Percentiles rank a stretch among this genome's conserved stretches.
These are phyloP conservation scores for Fomitopsis betulina DNA, from an alignment of 1,284 basidiomycete species.

Conservation along the genomic window DNA sequence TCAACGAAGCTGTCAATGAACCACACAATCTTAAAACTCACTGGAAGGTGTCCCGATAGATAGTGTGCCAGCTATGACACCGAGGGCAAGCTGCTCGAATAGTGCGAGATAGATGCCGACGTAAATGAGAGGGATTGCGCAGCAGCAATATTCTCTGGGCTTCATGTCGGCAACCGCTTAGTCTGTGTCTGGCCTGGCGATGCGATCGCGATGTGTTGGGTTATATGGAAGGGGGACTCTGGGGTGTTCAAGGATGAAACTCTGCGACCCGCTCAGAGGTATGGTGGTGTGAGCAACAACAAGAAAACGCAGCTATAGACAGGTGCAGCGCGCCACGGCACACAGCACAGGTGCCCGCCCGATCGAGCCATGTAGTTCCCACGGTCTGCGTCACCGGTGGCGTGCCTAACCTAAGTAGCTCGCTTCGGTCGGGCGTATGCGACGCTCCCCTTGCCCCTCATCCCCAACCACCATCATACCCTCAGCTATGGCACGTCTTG, in stretches of 20 bases:
- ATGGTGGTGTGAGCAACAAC: conserved; percentile 1
- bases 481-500: conserved; percentile 41
- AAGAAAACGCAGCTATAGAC: conserved; percentile 4
- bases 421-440: not conserved
- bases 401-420: conserved; percentile 4
- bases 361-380: conserved; percentile 10
- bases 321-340: not conserved
- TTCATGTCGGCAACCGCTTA: conserved; percentile 36
- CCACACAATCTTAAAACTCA: conserved; percentile 34
- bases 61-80: conserved; percentile 70
- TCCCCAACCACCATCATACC: conserved; percentile 8
- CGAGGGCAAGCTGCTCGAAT: conserved; percentile 68
- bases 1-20: conserved; percentile 3
- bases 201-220: conserved; percentile 3
- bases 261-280: not conserved
- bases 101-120: conserved; percentile 82
- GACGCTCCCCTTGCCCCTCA: conserved; percentile 7
- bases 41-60: conserved; percentile 77
- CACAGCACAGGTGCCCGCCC: not conserved
- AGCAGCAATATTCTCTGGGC: conserved; percentile 73
- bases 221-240: conserved; percentile 1
- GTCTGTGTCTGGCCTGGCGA: not conserved
- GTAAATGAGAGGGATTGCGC: conserved; percentile 84
- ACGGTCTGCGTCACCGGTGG: conserved; percentile 11
- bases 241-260: not conserved